These are phyloP conservation scores for Komagataella populi DNA, from an alignment of 805 yeast genomes.

Conservation along the genomic window DNA sequence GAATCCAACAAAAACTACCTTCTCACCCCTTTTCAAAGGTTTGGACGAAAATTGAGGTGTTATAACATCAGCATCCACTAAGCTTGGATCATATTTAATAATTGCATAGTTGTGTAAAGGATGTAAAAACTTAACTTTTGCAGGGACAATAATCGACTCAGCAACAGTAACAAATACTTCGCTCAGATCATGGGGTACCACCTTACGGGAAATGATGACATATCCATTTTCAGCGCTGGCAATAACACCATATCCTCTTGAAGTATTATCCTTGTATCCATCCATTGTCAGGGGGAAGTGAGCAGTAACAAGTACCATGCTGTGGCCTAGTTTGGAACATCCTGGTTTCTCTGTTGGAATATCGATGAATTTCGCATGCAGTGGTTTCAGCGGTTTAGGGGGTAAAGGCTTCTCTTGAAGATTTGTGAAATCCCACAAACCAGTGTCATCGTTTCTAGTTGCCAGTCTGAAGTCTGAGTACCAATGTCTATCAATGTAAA, in stretches of 20 bases:
- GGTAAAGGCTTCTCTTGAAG: slow-evolving; percentile 51
- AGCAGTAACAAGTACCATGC: slow-evolving; percentile 61
- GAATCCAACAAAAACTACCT: slow-evolving; percentile 68
- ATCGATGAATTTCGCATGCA: slow-evolving; percentile 56
- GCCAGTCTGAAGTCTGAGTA: slow-evolving; percentile 56
- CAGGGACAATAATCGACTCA: slow-evolving; percentile 73
- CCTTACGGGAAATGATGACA: slow-evolving; percentile 62
- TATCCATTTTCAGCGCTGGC: slow-evolving; percentile 72
- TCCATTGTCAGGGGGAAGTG: slow-evolving; percentile 62
- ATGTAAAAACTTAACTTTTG: slow-evolving; percentile 68
- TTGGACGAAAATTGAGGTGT: slow-evolving; percentile 48
- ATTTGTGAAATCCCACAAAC: slow-evolving; percentile 39
- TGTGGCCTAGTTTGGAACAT: slow-evolving; percentile 43
- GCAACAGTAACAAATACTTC: slow-evolving; percentile 74
- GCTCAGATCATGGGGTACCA: slow-evolving; percentile 71
- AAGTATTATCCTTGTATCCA: slow-evolving; percentile 50
- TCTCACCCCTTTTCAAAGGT: slow-evolving; percentile 63
- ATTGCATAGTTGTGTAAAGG: slow-evolving; percentile 82
- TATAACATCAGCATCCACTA: slow-evolving; percentile 56
- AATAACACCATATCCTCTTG: slow-evolving; percentile 63
- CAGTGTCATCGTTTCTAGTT: slow-evolving; percentile 39
- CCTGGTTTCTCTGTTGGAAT: slow-evolving; percentile 44
- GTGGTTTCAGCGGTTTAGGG: slow-evolving; percentile 36
- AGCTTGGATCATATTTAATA: slow-evolving; percentile 64
- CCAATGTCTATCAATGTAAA: slow-evolving; percentile 82